phyloP scores from a whole-genome alignment of 2,329 filamentous ascomycete genomes.

The Aspergillus sp. region DNA sequence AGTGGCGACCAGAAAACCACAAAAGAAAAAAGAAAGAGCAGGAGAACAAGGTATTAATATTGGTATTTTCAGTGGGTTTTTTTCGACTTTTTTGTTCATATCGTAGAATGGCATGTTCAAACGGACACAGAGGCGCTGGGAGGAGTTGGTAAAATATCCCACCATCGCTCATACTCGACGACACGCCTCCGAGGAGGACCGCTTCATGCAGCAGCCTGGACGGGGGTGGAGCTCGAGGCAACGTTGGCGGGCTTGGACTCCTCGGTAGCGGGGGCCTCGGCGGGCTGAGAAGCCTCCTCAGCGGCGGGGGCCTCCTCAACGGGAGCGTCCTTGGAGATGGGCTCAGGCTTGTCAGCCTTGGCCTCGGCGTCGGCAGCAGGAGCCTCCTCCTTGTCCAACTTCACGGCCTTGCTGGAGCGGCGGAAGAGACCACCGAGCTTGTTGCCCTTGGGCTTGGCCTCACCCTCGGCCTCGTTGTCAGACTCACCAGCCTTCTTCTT shows the following conservation, averaged over 20 bases:
- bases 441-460: constrained; percentile 39
- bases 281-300: constrained; percentile 19
- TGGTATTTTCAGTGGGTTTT: constrained; percentile 3
- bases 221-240: constrained; percentile 27
- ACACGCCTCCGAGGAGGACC: constrained; percentile 24
- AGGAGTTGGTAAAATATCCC: constrained; percentile 29
- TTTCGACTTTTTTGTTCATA: constrained; percentile 5
- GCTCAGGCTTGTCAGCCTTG: constrained; percentile 23
- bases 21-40: constrained; percentile 8
- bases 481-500: constrained; percentile 47
- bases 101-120: constrained; percentile 11
- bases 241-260: constrained; percentile 31
- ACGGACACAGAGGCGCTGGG: constrained; percentile 18
- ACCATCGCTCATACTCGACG: constrained; percentile 39
- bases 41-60: constrained; percentile 1
- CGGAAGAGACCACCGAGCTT: constrained; percentile 46
- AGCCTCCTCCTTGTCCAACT: constrained; percentile 36
- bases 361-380: constrained; percentile 26
- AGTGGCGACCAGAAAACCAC: constrained; percentile 19
- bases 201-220: constrained; percentile 41
- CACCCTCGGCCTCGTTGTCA: constrained; percentile 44
- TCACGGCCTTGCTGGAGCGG: constrained; percentile 45
- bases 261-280: constrained; percentile 22
- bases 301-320: constrained; percentile 16
- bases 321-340: constrained; percentile 16